Evolutionary conservation across 2,329 filamentous ascomycete genomes (phyloP).

Genomic region (Lasiodiplodia theobromae): DNA sequence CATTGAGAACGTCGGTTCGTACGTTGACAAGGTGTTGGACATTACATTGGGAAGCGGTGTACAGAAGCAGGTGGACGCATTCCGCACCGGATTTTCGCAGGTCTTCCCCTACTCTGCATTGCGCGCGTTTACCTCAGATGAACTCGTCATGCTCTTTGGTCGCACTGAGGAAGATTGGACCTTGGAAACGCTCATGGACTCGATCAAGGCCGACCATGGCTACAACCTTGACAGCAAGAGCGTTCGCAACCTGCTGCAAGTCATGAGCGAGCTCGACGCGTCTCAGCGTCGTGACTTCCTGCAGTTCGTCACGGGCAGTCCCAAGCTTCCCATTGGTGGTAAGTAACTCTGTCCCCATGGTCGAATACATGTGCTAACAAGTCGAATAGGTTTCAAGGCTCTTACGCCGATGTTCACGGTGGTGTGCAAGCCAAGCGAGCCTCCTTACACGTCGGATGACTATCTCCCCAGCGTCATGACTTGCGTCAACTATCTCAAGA

Average conservation of each 20-base stretch:
- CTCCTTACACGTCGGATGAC: conserved; percentile 91
- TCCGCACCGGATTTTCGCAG: conserved; percentile 88
- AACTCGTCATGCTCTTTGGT: conserved; percentile 94
- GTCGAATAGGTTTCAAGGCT: conserved; percentile 81
- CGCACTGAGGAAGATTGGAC: conserved; percentile 95
- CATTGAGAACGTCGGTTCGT: conserved; percentile 88
- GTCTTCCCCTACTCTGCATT: conserved; percentile 96
- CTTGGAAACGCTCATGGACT: conserved; percentile 96
- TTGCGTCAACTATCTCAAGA: conserved; percentile 97
- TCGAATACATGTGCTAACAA: conserved; percentile 14
- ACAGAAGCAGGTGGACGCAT: conserved; percentile 86
- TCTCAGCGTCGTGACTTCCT: conserved; percentile 88
- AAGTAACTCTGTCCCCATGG: conserved; percentile 35
- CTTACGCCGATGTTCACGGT: conserved; percentile 99
- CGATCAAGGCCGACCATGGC: conserved; percentile 97
- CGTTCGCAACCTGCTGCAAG: conserved; percentile 89
- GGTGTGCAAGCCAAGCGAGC: conserved; percentile 97
- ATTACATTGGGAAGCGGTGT: conserved; percentile 91
- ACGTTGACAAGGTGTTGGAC: conserved; percentile 89
- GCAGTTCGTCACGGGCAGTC: conserved; percentile 97
- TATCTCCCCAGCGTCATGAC: conserved; percentile 99
- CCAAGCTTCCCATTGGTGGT: conserved; percentile 98
- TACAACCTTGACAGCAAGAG: conserved; percentile 99
- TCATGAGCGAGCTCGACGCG: conserved; percentile 85
- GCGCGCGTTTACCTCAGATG: conserved; percentile 91